Evolutionary conservation across 257 asterid genomes (phyloP), one percentile per base, ranked within the genome.

Genomic region (Prunella vulgaris): DNA sequence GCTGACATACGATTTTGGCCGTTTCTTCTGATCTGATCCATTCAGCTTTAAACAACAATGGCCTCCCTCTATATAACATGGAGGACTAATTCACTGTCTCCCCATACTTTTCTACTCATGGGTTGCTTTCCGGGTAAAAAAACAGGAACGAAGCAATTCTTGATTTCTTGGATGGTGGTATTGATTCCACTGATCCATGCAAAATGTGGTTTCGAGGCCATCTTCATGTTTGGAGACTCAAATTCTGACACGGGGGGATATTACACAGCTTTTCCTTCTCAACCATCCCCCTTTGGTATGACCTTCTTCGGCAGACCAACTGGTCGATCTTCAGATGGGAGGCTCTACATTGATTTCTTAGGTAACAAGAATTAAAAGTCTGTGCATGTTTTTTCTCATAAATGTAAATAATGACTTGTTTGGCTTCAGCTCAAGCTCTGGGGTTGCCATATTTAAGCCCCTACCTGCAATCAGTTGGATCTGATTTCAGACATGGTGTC

Each of bases 161-260:
- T 79, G 66, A 66, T 79, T 70, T 44, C 70, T 68, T 80, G 69
- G 79, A 42, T 73, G 58, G 70, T 73, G 60, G 32, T 64, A 1
- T 20, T 76, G 67, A 70, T 69, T 22, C 38, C 63, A 10, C 10
- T 13, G 22, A 54, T 63, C 38, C 57, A 79, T 40, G 85, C 85
- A 32, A 77, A 84, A 38, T 90, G 93, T 73, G 74, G 80, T 10
- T 81, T 77, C 10, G 68, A 84, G 72, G 95, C 84, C 52, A 81
- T 88, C 48, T 88, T 90, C 85, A 75, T 54, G 40, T 90, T 90
- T 27, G 97, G 96, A 0, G 96, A 90, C 74, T 90, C 95, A 3
- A 87, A 87, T 52, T 70, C 97, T 0, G 95, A 88, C 60, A 86
- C 91, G 0, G 90, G 95, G 8, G 93, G 97, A 7, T 88, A 81